These are phyloP conservation scores for Daedalea quercina DNA, from an alignment of 768 basidiomycete species.

Conservation along the genomic window DNA sequence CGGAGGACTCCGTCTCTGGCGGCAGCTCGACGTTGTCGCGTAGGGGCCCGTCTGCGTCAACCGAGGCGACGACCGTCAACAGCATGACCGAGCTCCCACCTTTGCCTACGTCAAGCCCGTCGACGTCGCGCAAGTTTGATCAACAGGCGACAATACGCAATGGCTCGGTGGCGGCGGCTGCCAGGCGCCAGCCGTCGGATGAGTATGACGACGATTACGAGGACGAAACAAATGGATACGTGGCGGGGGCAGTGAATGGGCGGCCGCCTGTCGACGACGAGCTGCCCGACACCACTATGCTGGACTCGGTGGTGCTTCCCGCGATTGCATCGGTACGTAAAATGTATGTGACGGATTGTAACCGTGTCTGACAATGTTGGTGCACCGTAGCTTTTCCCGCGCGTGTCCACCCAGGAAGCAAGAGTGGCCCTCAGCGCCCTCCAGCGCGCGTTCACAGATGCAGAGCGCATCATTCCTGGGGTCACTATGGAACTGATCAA, in stretches of 20 bases:
- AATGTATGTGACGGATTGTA: neutral
- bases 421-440: constrained; percentile 78
- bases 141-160: constrained; percentile 59
- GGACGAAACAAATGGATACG: constrained; percentile 45
- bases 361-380: neutral
- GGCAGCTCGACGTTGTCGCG: constrained; percentile 22
- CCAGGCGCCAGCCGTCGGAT: constrained; percentile 45
- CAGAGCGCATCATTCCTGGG: constrained; percentile 93
- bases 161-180: constrained; percentile 22
- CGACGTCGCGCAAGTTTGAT: constrained; percentile 32
- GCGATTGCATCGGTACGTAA: constrained; percentile 87
- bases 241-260: constrained; percentile 1
- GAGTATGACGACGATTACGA: constrained; percentile 61
- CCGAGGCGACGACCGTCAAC: constrained; percentile 32
- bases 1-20: constrained; percentile 34
- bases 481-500: constrained; percentile 89
- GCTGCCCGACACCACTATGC: constrained; percentile 81
- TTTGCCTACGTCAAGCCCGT: constrained; percentile 30
- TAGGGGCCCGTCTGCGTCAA: constrained; percentile 18
- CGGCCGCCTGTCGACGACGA: constrained; percentile 33
- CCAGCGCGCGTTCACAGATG: constrained; percentile 89
- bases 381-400: constrained; percentile 68
- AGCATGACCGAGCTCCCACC: constrained; percentile 58
- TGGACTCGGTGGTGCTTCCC: constrained; percentile 92
- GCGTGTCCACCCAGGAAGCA: constrained; percentile 90